Evolutionary conservation across 345 rosid genomes (phyloP).

Genomic region (Gossypium longicalyx): DNA sequence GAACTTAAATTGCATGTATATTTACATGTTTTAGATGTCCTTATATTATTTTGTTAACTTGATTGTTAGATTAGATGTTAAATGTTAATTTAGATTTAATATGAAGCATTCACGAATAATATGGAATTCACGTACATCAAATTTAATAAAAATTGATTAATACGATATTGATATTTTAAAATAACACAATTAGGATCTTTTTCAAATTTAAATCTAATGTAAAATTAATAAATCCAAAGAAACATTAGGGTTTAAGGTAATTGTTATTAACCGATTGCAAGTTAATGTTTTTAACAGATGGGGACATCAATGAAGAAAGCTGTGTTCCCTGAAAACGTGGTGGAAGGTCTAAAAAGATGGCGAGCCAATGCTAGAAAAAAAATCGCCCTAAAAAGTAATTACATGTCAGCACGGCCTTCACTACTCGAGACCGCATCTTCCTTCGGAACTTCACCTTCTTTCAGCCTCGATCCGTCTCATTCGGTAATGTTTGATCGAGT

Average conservation of each 20-base stretch:
- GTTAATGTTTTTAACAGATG: constrained; percentile 35
- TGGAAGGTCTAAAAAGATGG: constrained; percentile 45
- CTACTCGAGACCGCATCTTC: constrained; percentile 11
- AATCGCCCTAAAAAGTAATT: constrained; percentile 9
- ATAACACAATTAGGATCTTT: no score
- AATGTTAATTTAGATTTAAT: no score
- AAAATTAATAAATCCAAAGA: no score
- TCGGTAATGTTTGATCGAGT: neutral
- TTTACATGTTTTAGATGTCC: neutral
- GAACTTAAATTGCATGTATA: neutral
- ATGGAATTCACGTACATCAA: no score
- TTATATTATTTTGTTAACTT: no score
- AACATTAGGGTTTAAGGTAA: no score
- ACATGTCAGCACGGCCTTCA: neutral
- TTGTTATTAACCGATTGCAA: neutral
- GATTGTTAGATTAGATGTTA: no score
- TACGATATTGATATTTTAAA: no score
- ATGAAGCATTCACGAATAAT: no score
- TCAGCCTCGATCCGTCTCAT: constrained; percentile 20
- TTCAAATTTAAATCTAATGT: no score
- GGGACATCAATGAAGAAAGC: constrained; percentile 48
- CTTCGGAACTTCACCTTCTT: constrained; percentile 31
- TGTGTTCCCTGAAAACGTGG: constrained; percentile 42
- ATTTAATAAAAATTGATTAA: no score
- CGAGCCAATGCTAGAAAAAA: constrained; percentile 39